Evolutionary conservation across 2,329 filamentous ascomycete species (phyloP).

Genomic region (Zymoseptoria brevis): DNA sequence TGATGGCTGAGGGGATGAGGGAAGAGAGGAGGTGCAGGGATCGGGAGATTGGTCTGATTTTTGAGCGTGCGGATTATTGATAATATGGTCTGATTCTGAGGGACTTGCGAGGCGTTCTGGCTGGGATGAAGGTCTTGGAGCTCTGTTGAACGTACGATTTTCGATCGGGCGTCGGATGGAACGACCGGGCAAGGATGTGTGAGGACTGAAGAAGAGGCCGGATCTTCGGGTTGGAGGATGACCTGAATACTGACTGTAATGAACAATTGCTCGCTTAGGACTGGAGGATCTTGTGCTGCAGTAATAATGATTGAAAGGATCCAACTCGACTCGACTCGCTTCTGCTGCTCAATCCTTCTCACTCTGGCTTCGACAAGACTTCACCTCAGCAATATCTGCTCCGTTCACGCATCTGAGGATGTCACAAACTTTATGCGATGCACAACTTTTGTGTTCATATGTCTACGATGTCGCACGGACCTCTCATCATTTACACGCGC

Average conservation of each 20-base stretch:
- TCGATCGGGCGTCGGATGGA: neutral
- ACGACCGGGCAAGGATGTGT: neutral
- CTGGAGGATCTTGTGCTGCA: neutral
- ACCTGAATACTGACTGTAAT: too few species aligned
- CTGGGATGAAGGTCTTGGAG: neutral
- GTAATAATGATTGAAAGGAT: neutral
- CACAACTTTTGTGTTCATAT: neutral
- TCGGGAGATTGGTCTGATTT: too few species aligned
- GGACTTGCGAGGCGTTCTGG: neutral
- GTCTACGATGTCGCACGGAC: neutral
- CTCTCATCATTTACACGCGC: neutral
- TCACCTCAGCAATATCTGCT: neutral
- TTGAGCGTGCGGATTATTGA: neutral
- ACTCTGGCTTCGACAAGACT: neutral
- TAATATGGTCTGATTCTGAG: neutral
- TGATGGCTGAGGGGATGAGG: neutral
- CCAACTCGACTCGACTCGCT: neutral
- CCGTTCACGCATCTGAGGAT: neutral
- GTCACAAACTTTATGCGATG: neutral
- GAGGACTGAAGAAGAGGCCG: neutral
- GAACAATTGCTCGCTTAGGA: neutral
- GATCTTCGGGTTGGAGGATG: neutral
- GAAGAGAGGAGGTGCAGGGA: too few species aligned
- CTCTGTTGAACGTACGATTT: neutral
- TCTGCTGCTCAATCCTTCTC: neutral